A percentile compares a stretch with the other conserved stretches of the same genome.
These are phyloP conservation scores for Lyophyllum atratum DNA, from an alignment of 768 basidiomycete species.

Conservation along the genomic window DNA sequence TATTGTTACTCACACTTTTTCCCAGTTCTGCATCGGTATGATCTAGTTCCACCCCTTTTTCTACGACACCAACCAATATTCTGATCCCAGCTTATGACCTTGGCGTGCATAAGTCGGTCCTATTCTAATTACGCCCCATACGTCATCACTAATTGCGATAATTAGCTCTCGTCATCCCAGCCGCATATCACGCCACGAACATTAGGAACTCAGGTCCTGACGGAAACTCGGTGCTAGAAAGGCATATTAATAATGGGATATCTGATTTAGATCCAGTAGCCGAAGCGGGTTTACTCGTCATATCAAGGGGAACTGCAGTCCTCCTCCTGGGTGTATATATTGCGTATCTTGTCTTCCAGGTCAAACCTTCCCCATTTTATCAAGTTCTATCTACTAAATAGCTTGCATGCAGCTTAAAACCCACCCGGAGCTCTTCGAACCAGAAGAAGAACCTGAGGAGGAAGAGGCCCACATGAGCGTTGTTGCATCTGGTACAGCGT, in stretches of 20 bases:
- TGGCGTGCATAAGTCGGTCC: constrained; percentile 79
- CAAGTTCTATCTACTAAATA: not conserved
- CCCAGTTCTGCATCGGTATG: constrained; percentile 50
- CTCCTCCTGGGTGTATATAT: constrained; percentile 74
- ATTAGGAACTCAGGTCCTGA: constrained; percentile 12
- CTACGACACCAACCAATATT: constrained; percentile 1
- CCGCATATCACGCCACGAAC: constrained; percentile 70
- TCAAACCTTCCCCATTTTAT: constrained; percentile 26
- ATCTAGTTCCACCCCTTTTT: not conserved
- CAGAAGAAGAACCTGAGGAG: constrained; percentile 24
- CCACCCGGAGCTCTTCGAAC: constrained; percentile 64
- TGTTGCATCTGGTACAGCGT: constrained; percentile 61
- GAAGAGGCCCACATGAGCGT: constrained; percentile 68
- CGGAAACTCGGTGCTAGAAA: not conserved
- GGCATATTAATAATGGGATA: constrained; percentile 1
- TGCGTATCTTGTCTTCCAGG: constrained; percentile 77
- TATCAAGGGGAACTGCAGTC: constrained; percentile 82
- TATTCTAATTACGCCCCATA: not conserved
- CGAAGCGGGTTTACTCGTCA: constrained; percentile 59
- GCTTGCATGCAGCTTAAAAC: constrained; percentile 58
- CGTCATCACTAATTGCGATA: constrained; percentile 5
- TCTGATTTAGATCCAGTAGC: constrained; percentile 26
- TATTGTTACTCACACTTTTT: constrained; percentile 7
- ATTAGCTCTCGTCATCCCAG: constrained; percentile 82
- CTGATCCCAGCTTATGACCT: constrained; percentile 68